These are phyloP conservation scores for Epichloe glyceriae DNA, from an alignment of 2,329 filamentous ascomycete genomes.

Conservation along the genomic window DNA sequence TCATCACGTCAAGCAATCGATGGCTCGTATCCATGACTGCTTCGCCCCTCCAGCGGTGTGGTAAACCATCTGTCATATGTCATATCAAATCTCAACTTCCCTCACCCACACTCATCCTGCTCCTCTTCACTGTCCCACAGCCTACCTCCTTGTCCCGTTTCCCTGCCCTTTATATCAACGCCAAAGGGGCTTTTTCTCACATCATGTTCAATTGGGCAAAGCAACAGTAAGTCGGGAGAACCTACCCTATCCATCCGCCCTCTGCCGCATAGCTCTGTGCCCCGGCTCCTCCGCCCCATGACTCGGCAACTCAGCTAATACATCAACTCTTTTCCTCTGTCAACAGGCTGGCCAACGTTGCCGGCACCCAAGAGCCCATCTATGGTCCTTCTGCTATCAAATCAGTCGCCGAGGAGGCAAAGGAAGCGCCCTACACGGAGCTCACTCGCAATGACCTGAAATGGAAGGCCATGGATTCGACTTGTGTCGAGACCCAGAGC, in stretches of 20 bases:
- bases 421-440: conserved; percentile 68
- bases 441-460: conserved; percentile 63
- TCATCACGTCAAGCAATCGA: too few relatives aligned
- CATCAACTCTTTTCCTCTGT: conserved; percentile 4
- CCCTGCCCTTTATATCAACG: background rate
- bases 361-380: conserved; percentile 90
- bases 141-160: background rate
- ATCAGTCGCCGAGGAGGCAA: conserved; percentile 70
- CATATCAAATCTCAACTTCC: background rate
- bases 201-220: conserved; percentile 92
- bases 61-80: background rate
- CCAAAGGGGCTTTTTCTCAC: conserved; percentile 4
- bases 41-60: background rate
- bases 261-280: background rate
- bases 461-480: conserved; percentile 72
- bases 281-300: background rate
- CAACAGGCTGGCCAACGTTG: conserved; percentile 58
- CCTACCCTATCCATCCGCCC: conserved; percentile 5
- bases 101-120: background rate
- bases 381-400: conserved; percentile 83
- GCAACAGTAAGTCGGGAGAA: conserved; percentile 53
- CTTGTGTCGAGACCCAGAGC: conserved; percentile 84
- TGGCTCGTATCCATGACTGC: background rate
- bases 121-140: background rate
- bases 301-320: conserved; percentile 5